These are phyloP conservation scores for Tremellales sp. DNA, from an alignment of 1,284 basidiomycete species.

Conservation along the genomic window DNA sequence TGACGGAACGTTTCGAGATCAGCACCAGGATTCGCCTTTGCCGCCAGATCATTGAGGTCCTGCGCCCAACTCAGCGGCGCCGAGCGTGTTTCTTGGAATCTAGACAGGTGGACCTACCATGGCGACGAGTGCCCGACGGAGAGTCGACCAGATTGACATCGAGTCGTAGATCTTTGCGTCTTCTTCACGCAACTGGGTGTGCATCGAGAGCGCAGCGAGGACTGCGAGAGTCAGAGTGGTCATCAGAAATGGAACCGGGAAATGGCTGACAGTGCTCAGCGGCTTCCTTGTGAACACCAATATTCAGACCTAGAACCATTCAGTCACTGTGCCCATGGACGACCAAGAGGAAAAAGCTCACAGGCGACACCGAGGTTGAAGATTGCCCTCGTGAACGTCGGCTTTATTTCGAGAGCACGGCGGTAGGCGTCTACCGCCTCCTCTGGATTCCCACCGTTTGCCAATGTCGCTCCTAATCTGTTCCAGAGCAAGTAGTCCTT, in stretches of 20 bases:
- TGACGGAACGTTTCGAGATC: constrained; percentile 67
- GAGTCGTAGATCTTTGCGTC: constrained; percentile 25
- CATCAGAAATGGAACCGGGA: background rate
- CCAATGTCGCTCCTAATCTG: constrained; percentile 86
- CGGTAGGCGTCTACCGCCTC: constrained; percentile 93
- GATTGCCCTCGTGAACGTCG: constrained; percentile 94
- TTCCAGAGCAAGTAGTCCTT: constrained; percentile 98
- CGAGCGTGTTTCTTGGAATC: constrained; percentile 6
- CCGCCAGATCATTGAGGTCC: constrained; percentile 55
- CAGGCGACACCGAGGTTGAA: constrained; percentile 98
- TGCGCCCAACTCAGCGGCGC: too few relatives aligned
- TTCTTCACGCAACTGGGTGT: constrained; percentile 49
- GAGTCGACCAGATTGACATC: constrained; percentile 85
- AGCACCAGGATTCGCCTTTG: constrained; percentile 51
- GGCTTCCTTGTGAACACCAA: constrained; percentile 91
- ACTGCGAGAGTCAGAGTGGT: too few relatives aligned
- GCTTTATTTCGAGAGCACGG: constrained; percentile 85
- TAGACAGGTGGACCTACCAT: constrained; percentile 59
- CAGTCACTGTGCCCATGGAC: constrained; percentile 27
- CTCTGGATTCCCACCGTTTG: constrained; percentile 91
- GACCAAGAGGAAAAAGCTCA: constrained; percentile 40
- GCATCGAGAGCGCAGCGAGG: constrained; percentile 83
- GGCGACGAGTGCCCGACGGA: constrained; percentile 72
- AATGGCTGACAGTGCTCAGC: constrained; percentile 70
- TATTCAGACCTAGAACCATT: constrained; percentile 69